These are phyloP conservation scores for Xylariaceae sp. DNA, from an alignment of 2,329 filamentous ascomycete genomes.

Conservation along the genomic window DNA sequence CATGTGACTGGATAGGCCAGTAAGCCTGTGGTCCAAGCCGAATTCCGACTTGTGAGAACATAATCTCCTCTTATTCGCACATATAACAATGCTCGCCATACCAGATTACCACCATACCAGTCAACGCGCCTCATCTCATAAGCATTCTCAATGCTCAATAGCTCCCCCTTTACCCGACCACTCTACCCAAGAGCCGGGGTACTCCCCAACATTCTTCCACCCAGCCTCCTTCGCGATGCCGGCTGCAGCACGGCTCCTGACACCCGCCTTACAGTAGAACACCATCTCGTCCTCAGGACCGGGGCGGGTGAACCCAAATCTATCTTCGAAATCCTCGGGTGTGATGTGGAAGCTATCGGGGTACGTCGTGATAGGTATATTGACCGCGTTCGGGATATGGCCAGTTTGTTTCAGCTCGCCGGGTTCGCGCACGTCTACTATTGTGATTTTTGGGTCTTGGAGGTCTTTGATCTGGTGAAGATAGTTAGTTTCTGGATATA, in stretches of 20 bases:
- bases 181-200: slow-evolving; percentile 75
- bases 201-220: slow-evolving; percentile 70
- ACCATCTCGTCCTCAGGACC: slow-evolving; percentile 51
- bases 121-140: background rate
- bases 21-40: background rate
- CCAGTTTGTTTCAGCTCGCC: slow-evolving; percentile 62
- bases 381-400: slow-evolving; percentile 76
- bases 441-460: slow-evolving; percentile 16
- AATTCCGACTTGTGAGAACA: background rate
- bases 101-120: background rate
- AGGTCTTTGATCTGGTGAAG: slow-evolving; percentile 9
- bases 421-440: slow-evolving; percentile 69
- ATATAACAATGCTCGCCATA: background rate
- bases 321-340: slow-evolving; percentile 76
- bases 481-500: background rate
- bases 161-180: slow-evolving; percentile 74
- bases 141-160: slow-evolving; percentile 42
- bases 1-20: no score
- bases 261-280: slow-evolving; percentile 92
- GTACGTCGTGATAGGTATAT: slow-evolving; percentile 74
- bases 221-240: slow-evolving; percentile 73
- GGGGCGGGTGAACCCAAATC: slow-evolving; percentile 76
- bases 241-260: slow-evolving; percentile 76
- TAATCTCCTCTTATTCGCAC: background rate
- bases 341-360: slow-evolving; percentile 78